Base-by-base conservation (phyloP, 768 basidiomycete genomes). In the Termitomyces sp. region DNA sequence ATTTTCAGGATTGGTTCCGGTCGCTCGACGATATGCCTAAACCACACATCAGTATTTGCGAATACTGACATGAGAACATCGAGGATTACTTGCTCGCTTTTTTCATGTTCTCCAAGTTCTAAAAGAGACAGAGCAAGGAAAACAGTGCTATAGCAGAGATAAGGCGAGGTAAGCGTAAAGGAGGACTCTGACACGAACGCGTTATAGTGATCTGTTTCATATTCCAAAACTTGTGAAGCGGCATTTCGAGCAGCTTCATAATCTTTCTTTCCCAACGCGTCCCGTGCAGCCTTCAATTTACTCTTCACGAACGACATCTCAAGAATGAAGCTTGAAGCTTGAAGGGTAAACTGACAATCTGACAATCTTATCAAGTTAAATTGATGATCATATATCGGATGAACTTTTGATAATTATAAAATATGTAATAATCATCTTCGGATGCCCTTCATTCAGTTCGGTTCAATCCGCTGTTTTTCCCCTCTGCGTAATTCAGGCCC, bases 121-220 rank as follows among this genome's bases (percentile, higher is more conserved):
- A 93, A 76, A 26, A 82, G 77, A 1, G 97, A 86, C 12, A 97
- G 74, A 3, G 87, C 95, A 30, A 92, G 80, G 69, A 95, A 97
- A 26, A 97, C 89, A 69, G 89, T 83, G 5, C 95, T 98, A 36
- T 23, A 23, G 3, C 33, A 41, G 47, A 12, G 30, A 9, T 51
- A 33, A 63, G 36, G 38, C 18, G 35, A 5, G 10, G 28, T 35
- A 26, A 23, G 43, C 5, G n/a, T 56, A 7, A 30, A 30, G 46
- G n/a, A 41, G 35, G 38, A 26, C 20, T 18, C 43, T 46, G 32
- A 49, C 47, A 80, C 88, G 67, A 70, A 95, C 93, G 91, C 95
- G 67, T 89, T 86, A 69, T 96, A 96, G 67, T 93, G 94, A 46
- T 84, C 82, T 1, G 87, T 80, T 58, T 97, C 95, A 63, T 84